Evolutionary conservation across 306 rosid species (phyloP).

Genomic region (Cucumis cinereus): DNA sequence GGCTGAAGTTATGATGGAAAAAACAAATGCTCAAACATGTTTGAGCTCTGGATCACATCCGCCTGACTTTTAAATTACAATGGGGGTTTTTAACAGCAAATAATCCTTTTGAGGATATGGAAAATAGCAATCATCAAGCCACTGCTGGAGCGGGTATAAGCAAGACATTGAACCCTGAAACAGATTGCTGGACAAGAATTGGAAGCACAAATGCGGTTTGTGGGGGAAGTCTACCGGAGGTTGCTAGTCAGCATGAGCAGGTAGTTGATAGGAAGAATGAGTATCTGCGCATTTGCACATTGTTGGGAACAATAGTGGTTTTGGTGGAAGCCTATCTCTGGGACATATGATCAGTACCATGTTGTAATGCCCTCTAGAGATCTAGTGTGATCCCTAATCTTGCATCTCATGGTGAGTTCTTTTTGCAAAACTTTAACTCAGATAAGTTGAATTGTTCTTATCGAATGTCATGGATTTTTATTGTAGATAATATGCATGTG

Average conservation of each 20-base stretch:
- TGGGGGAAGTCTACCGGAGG: slow-evolving; percentile 37
- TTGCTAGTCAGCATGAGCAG: slow-evolving; percentile 50
- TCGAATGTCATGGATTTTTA: too few species aligned
- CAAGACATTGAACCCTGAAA: slow-evolving; percentile 29
- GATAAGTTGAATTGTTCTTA: too few species aligned
- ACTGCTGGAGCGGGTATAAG: slow-evolving; percentile 33
- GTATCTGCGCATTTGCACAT: slow-evolving; percentile 43
- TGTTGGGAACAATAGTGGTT: slow-evolving; percentile 27
- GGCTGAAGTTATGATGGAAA: slow-evolving; percentile 51
- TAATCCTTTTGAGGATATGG: slow-evolving; percentile 43
- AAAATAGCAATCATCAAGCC: slow-evolving; percentile 41
- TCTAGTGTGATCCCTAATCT: too few species aligned
- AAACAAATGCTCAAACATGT: slow-evolving; percentile 29
- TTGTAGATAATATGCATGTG: too few species aligned
- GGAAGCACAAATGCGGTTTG: slow-evolving; percentile 44
- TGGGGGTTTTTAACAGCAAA: slow-evolving; percentile 35
- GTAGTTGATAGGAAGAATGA: slow-evolving; percentile 50
- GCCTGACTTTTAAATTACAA: slow-evolving; percentile 37
- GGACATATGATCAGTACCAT: too few species aligned
- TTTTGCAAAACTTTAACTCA: too few species aligned
- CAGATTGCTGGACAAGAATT: slow-evolving; percentile 45
- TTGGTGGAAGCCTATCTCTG: slow-evolving; percentile 78
- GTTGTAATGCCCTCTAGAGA: too few species aligned
- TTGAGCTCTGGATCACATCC: slow-evolving; percentile 26
- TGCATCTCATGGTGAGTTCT: too few species aligned